Percentiles rank a stretch among this genome's conserved stretches.
Evolutionary conservation across 2,329 filamentous ascomycete species (phyloP).

Genomic region (Chaetomium sp.): DNA sequence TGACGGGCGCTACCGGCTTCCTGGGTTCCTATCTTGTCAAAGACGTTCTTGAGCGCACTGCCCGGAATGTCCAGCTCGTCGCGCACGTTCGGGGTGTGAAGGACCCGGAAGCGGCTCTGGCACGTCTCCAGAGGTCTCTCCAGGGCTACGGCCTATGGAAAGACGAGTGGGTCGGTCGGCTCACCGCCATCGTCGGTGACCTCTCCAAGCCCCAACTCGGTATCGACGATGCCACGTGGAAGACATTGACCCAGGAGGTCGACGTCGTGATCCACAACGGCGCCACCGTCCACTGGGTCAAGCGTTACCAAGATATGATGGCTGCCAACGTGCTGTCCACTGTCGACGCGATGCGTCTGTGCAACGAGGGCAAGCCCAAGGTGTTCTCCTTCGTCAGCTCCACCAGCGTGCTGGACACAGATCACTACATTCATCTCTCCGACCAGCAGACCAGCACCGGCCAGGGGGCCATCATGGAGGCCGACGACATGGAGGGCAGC

Average conservation of each 20-base stretch:
- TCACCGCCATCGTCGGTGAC: constrained; percentile 67
- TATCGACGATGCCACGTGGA: constrained; percentile 60
- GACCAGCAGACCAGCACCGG: constrained; percentile 54
- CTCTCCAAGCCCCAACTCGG: constrained; percentile 67
- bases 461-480: constrained; percentile 61
- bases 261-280: constrained; percentile 80
- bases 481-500: constrained; percentile 72
- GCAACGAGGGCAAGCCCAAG: constrained; percentile 71
- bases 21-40: constrained; percentile 73
- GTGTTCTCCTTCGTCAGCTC: constrained; percentile 75
- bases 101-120: constrained; percentile 51
- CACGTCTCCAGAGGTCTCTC: constrained; percentile 60
- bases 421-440: constrained; percentile 72
- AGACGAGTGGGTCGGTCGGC: constrained; percentile 56
- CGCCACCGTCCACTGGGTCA: constrained; percentile 74
- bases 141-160: constrained; percentile 76
- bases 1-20: constrained; percentile 89
- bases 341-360: constrained; percentile 68
- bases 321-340: constrained; percentile 76
- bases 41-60: constrained; percentile 61
- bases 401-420: constrained; percentile 73
- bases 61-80: constrained; percentile 56
- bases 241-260: constrained; percentile 55
- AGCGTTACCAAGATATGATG: constrained; percentile 65
- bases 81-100: constrained; percentile 66